Evolutionary conservation across 345 rosid species (phyloP).

Genomic region (Anacardium occidentale): DNA sequence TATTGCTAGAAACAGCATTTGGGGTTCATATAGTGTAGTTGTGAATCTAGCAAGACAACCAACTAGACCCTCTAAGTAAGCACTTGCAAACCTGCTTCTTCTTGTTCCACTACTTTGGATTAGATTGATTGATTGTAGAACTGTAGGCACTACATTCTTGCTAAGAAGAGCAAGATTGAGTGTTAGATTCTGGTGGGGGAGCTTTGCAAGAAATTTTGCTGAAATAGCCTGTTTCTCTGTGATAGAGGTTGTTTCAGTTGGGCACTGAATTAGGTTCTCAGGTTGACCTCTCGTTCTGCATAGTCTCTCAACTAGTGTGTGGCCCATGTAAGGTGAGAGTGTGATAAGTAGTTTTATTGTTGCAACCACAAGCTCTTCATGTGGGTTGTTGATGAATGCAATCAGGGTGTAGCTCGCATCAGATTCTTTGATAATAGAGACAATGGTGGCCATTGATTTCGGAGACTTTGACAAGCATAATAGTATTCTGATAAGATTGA

Average conservation of each 20-base stretch:
- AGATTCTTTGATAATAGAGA: constrained; percentile 58
- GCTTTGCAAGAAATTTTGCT: constrained; percentile 64
- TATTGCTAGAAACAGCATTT: constrained; percentile 58
- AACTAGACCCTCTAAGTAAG: constrained; percentile 77
- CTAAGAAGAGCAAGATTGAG: constrained; percentile 68
- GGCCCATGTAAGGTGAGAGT: constrained; percentile 65
- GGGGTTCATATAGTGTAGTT: constrained; percentile 71
- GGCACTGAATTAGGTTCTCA: constrained; percentile 53
- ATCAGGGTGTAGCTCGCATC: constrained; percentile 69
- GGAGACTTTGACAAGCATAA: constrained; percentile 61
- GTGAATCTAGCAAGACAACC: constrained; percentile 89
- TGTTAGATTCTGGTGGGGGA: constrained; percentile 76
- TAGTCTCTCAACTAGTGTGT: constrained; percentile 63
- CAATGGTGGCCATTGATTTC: constrained; percentile 47
- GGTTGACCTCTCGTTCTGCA: constrained; percentile 81
- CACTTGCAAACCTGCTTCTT: constrained; percentile 58
- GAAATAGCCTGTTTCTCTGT: constrained; percentile 80
- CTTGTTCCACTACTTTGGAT: constrained; percentile 59
- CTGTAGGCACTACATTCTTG: constrained; percentile 46
- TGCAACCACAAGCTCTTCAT: constrained; percentile 60
- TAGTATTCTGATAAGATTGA: constrained; percentile 67
- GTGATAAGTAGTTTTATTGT: constrained; percentile 63
- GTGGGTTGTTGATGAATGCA: constrained; percentile 74
- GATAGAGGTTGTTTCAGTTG: constrained; percentile 37
- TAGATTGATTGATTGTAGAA: constrained; percentile 52